These are phyloP conservation scores for Rubia tinctorum DNA, from an alignment of 305 asterid species.

Conservation along the genomic window DNA sequence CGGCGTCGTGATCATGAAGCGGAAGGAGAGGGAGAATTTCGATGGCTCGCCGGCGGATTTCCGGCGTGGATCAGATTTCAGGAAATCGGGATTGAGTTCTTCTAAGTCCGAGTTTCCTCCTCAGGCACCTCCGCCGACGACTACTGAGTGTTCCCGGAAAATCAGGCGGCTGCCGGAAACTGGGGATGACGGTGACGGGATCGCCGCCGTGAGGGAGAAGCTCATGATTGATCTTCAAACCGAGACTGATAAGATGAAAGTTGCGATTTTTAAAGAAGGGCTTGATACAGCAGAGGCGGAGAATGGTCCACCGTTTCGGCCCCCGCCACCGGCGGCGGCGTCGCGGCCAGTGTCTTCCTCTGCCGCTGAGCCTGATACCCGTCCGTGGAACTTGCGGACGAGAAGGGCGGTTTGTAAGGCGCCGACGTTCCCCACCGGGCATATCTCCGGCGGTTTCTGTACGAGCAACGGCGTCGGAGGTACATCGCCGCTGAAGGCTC, in stretches of 20 bases:
- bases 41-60: slow-evolving; percentile 12
- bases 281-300: slow-evolving; percentile 13
- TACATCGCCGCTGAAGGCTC: slow-evolving; percentile 17
- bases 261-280: slow-evolving; percentile 50
- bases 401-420: slow-evolving; percentile 61
- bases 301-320: slow-evolving; percentile 19
- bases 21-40: slow-evolving; percentile 19
- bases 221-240: slow-evolving; percentile 80
- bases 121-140: not conserved
- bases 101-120: slow-evolving; percentile 11
- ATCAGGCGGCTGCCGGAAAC: slow-evolving; percentile 17
- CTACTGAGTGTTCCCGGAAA: slow-evolving; percentile 26
- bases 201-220: slow-evolving; percentile 69
- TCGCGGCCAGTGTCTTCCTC: not conserved
- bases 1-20: not conserved
- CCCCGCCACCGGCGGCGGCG: slow-evolving; percentile 15
- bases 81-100: slow-evolving; percentile 14
- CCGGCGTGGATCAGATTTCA: slow-evolving; percentile 19
- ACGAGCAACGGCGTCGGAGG: slow-evolving; percentile 21
- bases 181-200: slow-evolving; percentile 45
- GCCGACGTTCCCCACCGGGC: slow-evolving; percentile 20
- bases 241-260: slow-evolving; percentile 66
- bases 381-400: slow-evolving; percentile 47
- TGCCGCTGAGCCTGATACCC: not conserved
- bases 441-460: slow-evolving; percentile 8